A percentile compares a stretch with the other conserved stretches of the same genome.
Conservation (phyloP, 768 basidiomycete species). For the Gloeostereum incarnatum region DNA sequence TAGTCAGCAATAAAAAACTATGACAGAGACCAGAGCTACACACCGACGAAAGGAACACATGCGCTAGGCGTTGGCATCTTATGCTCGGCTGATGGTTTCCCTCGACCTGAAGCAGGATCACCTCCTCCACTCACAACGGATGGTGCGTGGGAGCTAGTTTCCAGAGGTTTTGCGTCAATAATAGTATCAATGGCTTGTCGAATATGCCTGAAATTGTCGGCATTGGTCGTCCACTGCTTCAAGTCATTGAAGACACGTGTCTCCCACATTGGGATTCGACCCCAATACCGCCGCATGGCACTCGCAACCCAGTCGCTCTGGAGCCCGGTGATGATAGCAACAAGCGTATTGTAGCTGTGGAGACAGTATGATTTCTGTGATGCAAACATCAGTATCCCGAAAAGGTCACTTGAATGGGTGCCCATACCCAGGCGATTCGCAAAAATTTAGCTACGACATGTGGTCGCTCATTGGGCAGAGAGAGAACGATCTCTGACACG, state of each 20-base stretch:
- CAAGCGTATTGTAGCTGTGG: constrained; percentile 71
- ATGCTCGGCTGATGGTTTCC: constrained; percentile 26
- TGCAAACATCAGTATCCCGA: constrained; percentile 3
- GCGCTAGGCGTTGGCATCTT: constrained; percentile 34
- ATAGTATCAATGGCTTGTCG: constrained; percentile 55
- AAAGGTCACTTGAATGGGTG: not conserved
- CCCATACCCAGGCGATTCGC: constrained; percentile 73
- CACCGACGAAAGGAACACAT: constrained; percentile 82
- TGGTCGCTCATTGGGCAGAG: constrained; percentile 55
- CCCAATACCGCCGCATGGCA: constrained; percentile 62
- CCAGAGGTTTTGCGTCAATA: constrained; percentile 55
- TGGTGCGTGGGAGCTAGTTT: constrained; percentile 41
- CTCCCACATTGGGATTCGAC: constrained; percentile 60
- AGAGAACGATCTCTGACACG: constrained; percentile 71
- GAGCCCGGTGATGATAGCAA: constrained; percentile 74
- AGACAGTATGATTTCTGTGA: constrained; percentile 70
- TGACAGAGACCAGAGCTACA: constrained; percentile 11
- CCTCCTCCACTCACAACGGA: constrained; percentile 39
- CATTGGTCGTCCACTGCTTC: constrained; percentile 50
- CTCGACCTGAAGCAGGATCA: constrained; percentile 25
- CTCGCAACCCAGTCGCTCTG: constrained; percentile 57
- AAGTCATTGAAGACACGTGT: constrained; percentile 66
- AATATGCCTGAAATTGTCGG: constrained; percentile 69
- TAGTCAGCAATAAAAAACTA: not conserved
- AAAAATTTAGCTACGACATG: constrained; percentile 71